Base-by-base conservation (phyloP, 805 yeast genomes). In the Starmerella bacillaris region DNA sequence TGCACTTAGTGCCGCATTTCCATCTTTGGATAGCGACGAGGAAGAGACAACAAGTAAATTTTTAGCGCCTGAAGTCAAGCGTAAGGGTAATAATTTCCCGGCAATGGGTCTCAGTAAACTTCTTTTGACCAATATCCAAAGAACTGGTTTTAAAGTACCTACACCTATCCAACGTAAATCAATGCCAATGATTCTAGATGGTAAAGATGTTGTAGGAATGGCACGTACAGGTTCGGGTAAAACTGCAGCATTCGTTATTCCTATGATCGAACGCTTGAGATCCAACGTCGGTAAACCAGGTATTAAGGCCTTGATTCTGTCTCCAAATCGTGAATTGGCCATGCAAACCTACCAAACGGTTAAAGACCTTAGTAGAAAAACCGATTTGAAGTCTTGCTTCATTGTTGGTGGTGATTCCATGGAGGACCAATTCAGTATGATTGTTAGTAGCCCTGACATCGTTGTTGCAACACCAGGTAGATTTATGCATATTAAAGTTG, bases 151-250 rank as follows among this genome's bases (percentile, higher is more conserved):
- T 60, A 76, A 72, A 45, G 89, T 78, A 45, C 99, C 99, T 11
- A 89, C 99, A 0, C 99, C 99, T 2, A 89, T 89, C 55, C 99
- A 89, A 59, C 67, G 98, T 44, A 89, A 86, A 53, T 76, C 98
- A 3, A 79, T 89, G 39, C 98, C 98, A 0, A 63, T 83, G 37
- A 74, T 89, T 39, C 61, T 89, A 61, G 80, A 78, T 31, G 77
- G 72, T 37, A 67, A 92, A 51, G 98, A 89, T 58, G 92, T 89
- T 28, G 98, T 89, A 12, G 99, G 95, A 53, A 89, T 89, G 99
- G 99, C 99, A 12, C 69, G 99, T 51, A 89, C 99, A 0, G 99
- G 99, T 50, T 79, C 94, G 18, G 99, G 99, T 65, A 89, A 89
- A 54, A 89, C 99, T 0, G 98, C 98, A 6, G 96, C 98, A 1